Percentiles rank a stretch among this genome's conserved stretches.
Evolutionary conservation across 805 yeast genomes (phyloP).

Genomic region (Ogataea nakhonphanomensis): DNA sequence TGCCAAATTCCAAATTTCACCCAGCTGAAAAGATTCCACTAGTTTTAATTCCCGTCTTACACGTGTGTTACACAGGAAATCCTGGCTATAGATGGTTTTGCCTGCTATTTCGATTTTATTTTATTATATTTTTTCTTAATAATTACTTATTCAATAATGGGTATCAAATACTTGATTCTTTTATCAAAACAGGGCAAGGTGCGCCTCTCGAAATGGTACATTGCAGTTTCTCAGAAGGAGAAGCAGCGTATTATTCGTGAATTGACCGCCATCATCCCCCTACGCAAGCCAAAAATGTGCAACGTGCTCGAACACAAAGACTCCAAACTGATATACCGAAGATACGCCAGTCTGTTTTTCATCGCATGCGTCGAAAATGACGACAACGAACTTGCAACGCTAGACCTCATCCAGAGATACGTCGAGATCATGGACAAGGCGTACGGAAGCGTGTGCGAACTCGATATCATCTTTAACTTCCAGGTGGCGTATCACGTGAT

Average conservation of each 20-base stretch:
- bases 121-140: background rate
- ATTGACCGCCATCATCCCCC: constrained; percentile 76
- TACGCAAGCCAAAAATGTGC: constrained; percentile 92
- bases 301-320: constrained; percentile 85
- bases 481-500: constrained; percentile 88
- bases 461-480: constrained; percentile 95
- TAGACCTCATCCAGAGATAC: constrained; percentile 86
- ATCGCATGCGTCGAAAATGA: constrained; percentile 78
- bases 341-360: constrained; percentile 92
- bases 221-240: constrained; percentile 77
- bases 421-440: constrained; percentile 96
- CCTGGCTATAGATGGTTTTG: constrained; percentile 1
- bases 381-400: constrained; percentile 81
- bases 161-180: constrained; percentile 73
- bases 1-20: too few relatives aligned
- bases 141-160: constrained; percentile 42
- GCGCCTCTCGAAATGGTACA: constrained; percentile 91
- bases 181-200: constrained; percentile 95
- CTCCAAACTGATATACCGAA: constrained; percentile 79
- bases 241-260: constrained; percentile 82
- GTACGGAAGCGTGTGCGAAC: constrained; percentile 93
- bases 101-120: constrained; percentile 6
- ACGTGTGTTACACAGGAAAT: too few relatives aligned
- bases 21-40: too few relatives aligned
- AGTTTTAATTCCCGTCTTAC: too few relatives aligned